Base-by-base conservation (phyloP, 306 rosid genomes). In the Crataegus laevigata region DNA sequence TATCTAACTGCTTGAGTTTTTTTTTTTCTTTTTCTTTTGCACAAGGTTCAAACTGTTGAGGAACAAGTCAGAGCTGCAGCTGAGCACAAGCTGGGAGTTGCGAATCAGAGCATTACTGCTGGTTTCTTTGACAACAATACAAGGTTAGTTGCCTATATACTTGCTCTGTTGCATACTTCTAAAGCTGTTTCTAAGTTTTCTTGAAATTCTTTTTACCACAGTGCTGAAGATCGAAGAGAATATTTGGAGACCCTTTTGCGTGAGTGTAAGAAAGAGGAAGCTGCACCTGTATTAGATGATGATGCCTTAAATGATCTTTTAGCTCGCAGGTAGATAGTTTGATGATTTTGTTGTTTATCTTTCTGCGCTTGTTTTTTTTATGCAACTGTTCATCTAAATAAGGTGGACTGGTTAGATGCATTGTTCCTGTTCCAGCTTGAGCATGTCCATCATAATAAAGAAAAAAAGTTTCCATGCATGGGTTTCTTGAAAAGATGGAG, bases 61-160 rank as follows among this genome's bases (percentile, higher is more conserved):
- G 99, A 96, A 87, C 99, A 96, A 96, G 99, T 96, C 71, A 83
- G 99, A 82, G 99, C 99, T 84, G 82, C 99, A 24, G 99, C 99
- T 29, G 99, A 96, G 91, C 99, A 96, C 85, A 96, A 96, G 84
- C 90, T 96, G 74, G 99, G 98, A 9, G 99, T 96, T 73, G 99
- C 99, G 29, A 96, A 96, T 86, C 99, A 96, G 84, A 96, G 99
- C 82, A 96, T 96, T 69, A 96, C 99, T 22, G 99, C 99, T 75
- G 99, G 99, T 28, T 96, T 96, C 82, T 96, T 96, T 89, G 99
- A 96, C 87, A 96, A 96, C 74, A 89, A 96, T 85, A 96, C 99
- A 65, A 96, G 99, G 99, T 96, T 63, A 74, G 72, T 50, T 11
- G 63, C 34, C 64, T 66, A 74, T 67, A 73, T 74, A 58, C 69